phyloP scores from a whole-genome alignment of 495 filamentous ascomycete species.

The Pyrenula aspistea region DNA sequence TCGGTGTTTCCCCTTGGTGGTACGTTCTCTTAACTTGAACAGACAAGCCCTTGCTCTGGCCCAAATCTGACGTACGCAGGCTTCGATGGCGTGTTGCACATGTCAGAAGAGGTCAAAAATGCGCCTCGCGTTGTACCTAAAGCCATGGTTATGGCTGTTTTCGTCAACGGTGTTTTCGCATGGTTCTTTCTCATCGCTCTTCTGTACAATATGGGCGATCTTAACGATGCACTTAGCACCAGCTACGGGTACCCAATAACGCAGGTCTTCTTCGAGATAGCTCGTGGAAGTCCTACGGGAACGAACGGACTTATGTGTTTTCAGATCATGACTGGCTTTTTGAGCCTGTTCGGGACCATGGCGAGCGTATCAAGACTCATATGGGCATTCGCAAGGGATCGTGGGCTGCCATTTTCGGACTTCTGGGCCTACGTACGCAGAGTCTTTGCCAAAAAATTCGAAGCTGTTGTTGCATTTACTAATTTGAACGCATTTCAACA shows the following conservation, averaged over 20 bases:
- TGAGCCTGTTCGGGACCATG: constrained; percentile 32
- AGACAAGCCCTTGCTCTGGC: neutral
- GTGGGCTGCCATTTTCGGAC: constrained; percentile 41
- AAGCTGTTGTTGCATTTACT: constrained; percentile 1
- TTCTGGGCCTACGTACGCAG: constrained; percentile 28
- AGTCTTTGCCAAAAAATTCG: too few relatives aligned
- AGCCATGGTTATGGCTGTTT: constrained; percentile 25
- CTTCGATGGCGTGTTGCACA: constrained; percentile 23
- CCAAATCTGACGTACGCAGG: constrained; percentile 7
- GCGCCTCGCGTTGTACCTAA: constrained; percentile 24
- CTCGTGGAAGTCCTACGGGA: constrained; percentile 29
- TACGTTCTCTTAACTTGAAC: constrained; percentile 3
- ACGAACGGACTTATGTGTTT: constrained; percentile 31
- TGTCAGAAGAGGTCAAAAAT: constrained; percentile 33
- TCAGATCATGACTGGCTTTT: constrained; percentile 30
- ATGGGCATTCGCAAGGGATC: constrained; percentile 51
- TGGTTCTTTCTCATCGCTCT: constrained; percentile 26
- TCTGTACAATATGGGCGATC: constrained; percentile 30
- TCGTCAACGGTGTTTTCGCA: constrained; percentile 29
- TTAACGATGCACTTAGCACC: constrained; percentile 17
- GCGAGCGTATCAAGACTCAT: constrained; percentile 40
- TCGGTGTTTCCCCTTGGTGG: constrained; percentile 19
- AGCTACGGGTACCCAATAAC: constrained; percentile 41
- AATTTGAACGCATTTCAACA: constrained; percentile 6
- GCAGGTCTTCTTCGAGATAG: constrained; percentile 32